A percentile compares a stretch with the other conserved stretches of the same genome.
These are phyloP conservation scores for Nyctanthes arbortristis DNA, from an alignment of 257 asterid genomes.

Conservation along the genomic window DNA sequence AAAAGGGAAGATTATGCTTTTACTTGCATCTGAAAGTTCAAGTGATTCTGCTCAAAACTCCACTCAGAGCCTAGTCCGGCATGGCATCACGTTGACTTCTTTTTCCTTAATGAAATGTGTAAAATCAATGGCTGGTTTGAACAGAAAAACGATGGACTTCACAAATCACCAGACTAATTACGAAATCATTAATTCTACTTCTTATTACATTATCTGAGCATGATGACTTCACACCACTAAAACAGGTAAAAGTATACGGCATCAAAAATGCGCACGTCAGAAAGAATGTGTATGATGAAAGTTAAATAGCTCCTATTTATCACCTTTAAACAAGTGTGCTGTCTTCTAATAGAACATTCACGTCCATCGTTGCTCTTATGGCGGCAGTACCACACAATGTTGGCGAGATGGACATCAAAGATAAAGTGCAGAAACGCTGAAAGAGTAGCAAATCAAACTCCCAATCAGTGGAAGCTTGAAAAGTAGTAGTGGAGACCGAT, in stretches of 20 bases:
- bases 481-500: constrained; percentile 3
- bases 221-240: background rate
- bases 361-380: constrained; percentile 28
- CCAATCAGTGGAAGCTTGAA: constrained; percentile 20
- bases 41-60: background rate
- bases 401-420: constrained; percentile 33
- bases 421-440: constrained; percentile 21
- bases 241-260: constrained; percentile 8
- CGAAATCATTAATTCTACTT: background rate
- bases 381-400: constrained; percentile 38
- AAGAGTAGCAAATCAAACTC: constrained; percentile 19
- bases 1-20: background rate
- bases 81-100: background rate
- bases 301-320: background rate
- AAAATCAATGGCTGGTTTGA: background rate
- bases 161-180: background rate
- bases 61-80: background rate
- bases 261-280: background rate
- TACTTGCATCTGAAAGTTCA: background rate
- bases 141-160: background rate
- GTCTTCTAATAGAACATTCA: constrained; percentile 16
- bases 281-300: background rate
- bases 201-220: constrained; percentile 6
- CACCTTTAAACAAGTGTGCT: constrained; percentile 18
- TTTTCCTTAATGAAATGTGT: too few relatives aligned